These are phyloP conservation scores for Cryptococcus sp. DNA, from an alignment of 1,284 basidiomycete genomes.

Conservation along the genomic window DNA sequence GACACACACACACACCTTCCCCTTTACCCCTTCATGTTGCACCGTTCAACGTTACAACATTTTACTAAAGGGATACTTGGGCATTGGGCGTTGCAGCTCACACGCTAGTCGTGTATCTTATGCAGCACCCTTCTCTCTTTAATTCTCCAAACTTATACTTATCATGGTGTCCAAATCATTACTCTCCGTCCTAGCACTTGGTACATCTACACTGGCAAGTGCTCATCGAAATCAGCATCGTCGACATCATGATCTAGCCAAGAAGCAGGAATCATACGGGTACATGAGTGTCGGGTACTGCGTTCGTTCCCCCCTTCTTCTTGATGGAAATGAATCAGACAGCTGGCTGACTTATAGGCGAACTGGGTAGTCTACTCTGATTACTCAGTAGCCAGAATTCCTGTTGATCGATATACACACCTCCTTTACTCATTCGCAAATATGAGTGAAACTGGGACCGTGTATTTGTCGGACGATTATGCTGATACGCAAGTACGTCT, in stretches of 20 bases:
- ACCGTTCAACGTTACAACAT: no score
- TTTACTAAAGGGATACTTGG: no score
- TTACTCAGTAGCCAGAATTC: conserved; percentile 48
- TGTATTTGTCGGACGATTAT: conserved; percentile 66
- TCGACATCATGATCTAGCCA: neutral
- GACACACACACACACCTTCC: no score
- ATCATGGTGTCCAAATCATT: no score
- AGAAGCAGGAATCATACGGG: neutral
- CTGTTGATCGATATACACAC: conserved; percentile 61
- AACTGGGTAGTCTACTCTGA: neutral
- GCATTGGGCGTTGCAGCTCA: no score
- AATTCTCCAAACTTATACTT: neutral
- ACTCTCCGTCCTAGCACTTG: no score
- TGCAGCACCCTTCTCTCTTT: neutral
- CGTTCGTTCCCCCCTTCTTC: neutral
- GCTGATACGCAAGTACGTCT: conserved; percentile 62
- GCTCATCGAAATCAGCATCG: neutral
- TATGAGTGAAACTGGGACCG: conserved; percentile 58
- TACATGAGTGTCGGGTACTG: neutral
- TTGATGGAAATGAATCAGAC: neutral
- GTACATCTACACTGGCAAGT: no score
- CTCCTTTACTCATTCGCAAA: conserved; percentile 84
- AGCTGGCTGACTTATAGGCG: neutral
- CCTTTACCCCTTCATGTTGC: no score
- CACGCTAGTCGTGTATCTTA: no score